Conservation (phyloP, 768 basidiomycete genomes). For the Russula olivacea region DNA sequence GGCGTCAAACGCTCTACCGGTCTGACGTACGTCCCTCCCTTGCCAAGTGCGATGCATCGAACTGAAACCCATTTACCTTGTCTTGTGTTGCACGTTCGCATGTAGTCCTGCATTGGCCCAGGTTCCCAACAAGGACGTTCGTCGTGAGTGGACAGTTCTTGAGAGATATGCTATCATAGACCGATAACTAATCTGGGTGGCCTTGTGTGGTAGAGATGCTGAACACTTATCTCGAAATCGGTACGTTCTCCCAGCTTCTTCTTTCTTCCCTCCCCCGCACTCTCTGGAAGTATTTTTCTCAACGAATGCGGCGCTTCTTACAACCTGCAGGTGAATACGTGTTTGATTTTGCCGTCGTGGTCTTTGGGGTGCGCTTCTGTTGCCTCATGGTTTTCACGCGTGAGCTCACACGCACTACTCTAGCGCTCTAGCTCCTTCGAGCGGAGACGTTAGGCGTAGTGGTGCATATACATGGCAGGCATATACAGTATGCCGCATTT, state of each 20-base stretch:
- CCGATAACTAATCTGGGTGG: not conserved
- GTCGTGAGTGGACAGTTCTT: constrained; percentile 51
- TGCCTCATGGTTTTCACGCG: constrained; percentile 6
- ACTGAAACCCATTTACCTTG: not conserved
- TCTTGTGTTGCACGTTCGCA: not conserved
- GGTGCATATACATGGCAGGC: not conserved
- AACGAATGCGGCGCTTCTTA: not conserved
- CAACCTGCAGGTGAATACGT: constrained; percentile 64
- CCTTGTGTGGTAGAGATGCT: constrained; percentile 50
- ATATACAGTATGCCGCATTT: not conserved
- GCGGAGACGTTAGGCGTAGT: constrained; percentile 36
- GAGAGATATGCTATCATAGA: not conserved
- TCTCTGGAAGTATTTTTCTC: constrained; percentile 7
- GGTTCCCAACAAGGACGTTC: constrained; percentile 84
- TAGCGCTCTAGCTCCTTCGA: constrained; percentile 76
- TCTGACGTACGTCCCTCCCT: constrained; percentile 56
- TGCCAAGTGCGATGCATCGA: not conserved
- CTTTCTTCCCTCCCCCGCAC: not conserved
- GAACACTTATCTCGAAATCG: constrained; percentile 72
- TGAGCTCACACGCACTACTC: not conserved
- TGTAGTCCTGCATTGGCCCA: constrained; percentile 63
- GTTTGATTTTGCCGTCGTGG: constrained; percentile 81
- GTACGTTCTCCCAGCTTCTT: constrained; percentile 34
- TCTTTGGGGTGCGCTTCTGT: constrained; percentile 60
- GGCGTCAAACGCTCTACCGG: constrained; percentile 82